phyloP scores from a whole-genome alignment of 805 yeast species.

The Saccharomycopsis fermentans region DNA sequence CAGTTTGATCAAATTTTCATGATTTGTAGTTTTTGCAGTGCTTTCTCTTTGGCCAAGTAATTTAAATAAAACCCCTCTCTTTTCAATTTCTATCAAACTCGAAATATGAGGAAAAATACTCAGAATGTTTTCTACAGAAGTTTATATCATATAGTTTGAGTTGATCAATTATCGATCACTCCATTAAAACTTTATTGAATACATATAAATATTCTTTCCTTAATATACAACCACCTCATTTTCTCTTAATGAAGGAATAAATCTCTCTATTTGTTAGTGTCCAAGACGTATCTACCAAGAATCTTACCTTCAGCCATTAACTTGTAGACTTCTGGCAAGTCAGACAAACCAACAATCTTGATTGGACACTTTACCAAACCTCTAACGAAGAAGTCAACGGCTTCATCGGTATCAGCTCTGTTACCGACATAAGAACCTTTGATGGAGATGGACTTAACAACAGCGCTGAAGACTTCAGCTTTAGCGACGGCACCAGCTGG shows the following conservation, averaged over 20 bases:
- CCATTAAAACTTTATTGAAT: not conserved
- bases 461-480: slow-evolving; percentile 63
- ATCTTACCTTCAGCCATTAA: slow-evolving; percentile 79
- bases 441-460: slow-evolving; percentile 60
- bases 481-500: slow-evolving; percentile 71
- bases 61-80: no score
- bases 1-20: no score
- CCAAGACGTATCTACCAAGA: slow-evolving; percentile 83
- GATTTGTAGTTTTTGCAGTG: no score
- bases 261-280: slow-evolving; percentile 24
- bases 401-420: slow-evolving; percentile 80
- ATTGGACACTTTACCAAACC: slow-evolving; percentile 67
- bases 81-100: no score
- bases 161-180: not conserved
- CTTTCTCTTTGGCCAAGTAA: no score
- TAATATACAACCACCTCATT: slow-evolving; percentile 1
- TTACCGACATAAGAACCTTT: slow-evolving; percentile 83
- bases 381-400: slow-evolving; percentile 61
- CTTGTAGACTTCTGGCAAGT: slow-evolving; percentile 56
- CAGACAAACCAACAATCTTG: slow-evolving; percentile 65
- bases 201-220: not conserved
- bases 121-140: no score
- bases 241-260: not conserved
- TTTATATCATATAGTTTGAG: no score
- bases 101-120: no score